phyloP scores from a whole-genome alignment of 1,139 yeast genomes.

The Pneumocystis wakefieldiae region DNA sequence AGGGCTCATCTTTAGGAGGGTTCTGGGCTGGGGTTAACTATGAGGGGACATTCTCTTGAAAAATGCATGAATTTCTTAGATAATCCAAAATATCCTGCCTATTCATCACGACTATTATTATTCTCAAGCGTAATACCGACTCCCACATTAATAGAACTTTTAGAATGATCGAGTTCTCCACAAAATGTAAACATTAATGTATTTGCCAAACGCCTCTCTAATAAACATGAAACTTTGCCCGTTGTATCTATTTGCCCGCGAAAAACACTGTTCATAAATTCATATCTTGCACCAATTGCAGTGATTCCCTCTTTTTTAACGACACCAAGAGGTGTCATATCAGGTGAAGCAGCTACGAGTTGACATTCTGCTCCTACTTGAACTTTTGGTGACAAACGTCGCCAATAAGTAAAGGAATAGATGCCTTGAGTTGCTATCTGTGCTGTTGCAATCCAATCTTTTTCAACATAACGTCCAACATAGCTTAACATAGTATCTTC shows the following conservation, averaged over 20 bases:
- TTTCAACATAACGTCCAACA: conserved; percentile 77
- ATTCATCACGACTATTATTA: not conserved
- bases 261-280: conserved; percentile 89
- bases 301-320: conserved; percentile 86
- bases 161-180: not conserved
- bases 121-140: not conserved
- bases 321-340: conserved; percentile 70
- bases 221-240: conserved; percentile 80
- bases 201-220: conserved; percentile 52
- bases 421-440: conserved; percentile 91
- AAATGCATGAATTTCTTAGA: too few species aligned
- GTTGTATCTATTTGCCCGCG: conserved; percentile 87
- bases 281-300: conserved; percentile 92
- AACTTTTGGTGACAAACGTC: conserved; percentile 77
- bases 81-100: not conserved
- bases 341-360: conserved; percentile 51
- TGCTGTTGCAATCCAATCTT: conserved; percentile 86
- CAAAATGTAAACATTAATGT: not conserved
- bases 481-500: conserved; percentile 88
- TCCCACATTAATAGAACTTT: not conserved
- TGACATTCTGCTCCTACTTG: conserved; percentile 96
- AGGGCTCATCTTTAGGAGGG: too few species aligned
- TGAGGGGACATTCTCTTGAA: too few species aligned
- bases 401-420: conserved; percentile 79
- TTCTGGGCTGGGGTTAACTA: too few species aligned